These are phyloP conservation scores for Xylaria sp. DNA, from an alignment of 2,329 filamentous ascomycete species.

Conservation along the genomic window DNA sequence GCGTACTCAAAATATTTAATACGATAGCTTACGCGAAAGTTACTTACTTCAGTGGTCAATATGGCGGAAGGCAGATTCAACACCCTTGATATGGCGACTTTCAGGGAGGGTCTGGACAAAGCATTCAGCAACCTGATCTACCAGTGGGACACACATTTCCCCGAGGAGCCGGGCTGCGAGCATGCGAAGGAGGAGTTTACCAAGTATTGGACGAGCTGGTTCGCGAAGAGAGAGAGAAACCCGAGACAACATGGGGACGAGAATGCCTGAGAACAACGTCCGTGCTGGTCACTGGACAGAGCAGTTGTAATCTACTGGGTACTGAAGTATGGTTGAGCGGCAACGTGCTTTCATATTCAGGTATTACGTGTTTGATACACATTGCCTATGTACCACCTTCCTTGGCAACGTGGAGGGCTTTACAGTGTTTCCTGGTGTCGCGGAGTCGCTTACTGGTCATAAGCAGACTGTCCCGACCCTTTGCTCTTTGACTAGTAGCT, in stretches of 20 bases:
- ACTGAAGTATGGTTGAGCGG: neutral
- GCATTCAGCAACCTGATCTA: constrained; percentile 27
- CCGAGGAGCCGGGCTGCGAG: constrained; percentile 12
- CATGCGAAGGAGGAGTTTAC: constrained; percentile 6
- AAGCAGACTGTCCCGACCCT: too few species aligned
- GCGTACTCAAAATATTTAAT: neutral
- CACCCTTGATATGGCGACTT: constrained; percentile 2
- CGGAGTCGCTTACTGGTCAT: neutral
- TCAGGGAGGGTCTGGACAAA: constrained; percentile 20
- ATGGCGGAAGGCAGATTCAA: constrained; percentile 12
- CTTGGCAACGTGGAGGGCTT: neutral
- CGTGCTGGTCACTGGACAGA: neutral
- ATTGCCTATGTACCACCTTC: neutral
- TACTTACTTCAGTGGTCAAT: constrained; percentile 1
- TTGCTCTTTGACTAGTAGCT: neutral
- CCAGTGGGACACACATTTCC: constrained; percentile 26
- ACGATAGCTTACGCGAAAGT: neutral
- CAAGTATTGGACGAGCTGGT: constrained; percentile 25
- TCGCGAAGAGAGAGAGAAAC: neutral
- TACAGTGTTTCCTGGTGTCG: too few species aligned
- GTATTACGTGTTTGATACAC: neutral
- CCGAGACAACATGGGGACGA: neutral
- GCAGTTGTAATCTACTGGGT: neutral
- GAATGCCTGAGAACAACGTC: neutral
- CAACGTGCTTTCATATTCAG: neutral